Percentiles rank a stretch among this genome's conserved stretches.
Evolutionary conservation across 345 rosid species (phyloP).

Genomic region (Citrus unshiu): DNA sequence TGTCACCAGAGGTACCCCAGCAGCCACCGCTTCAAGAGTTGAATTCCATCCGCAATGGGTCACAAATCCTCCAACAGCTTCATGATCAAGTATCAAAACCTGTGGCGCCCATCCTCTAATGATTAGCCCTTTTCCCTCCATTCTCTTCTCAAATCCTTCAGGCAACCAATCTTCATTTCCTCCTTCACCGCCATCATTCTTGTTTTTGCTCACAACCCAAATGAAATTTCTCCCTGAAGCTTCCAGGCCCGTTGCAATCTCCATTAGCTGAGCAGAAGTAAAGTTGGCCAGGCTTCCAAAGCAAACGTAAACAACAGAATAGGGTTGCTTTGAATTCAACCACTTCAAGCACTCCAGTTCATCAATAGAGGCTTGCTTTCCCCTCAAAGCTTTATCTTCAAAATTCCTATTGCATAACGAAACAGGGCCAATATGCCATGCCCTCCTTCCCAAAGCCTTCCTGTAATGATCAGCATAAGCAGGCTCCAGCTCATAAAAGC

Average conservation of each 20-base stretch:
- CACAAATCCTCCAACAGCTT: constrained; percentile 40
- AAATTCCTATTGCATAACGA: constrained; percentile 16
- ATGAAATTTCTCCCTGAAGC: constrained; percentile 43
- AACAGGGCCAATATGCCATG: constrained; percentile 47
- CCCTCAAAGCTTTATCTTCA: constrained; percentile 22
- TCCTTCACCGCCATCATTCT: neutral
- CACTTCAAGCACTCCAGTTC: constrained; percentile 37
- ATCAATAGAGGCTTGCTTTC: constrained; percentile 14
- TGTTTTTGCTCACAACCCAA: constrained; percentile 40
- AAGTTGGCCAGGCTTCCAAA: constrained; percentile 38
- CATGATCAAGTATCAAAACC: constrained; percentile 42
- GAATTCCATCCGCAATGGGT: constrained; percentile 65
- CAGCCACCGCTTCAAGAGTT: constrained; percentile 31
- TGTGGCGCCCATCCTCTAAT: constrained; percentile 48
- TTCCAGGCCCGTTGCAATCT: constrained; percentile 42
- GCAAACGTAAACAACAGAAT: constrained; percentile 48
- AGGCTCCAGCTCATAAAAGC: constrained; percentile 45
- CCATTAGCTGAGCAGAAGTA: constrained; percentile 27
- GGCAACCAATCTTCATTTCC: constrained; percentile 22
- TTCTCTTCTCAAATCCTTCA: constrained; percentile 34
- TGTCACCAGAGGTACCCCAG: constrained; percentile 46
- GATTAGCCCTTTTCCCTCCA: constrained; percentile 31
- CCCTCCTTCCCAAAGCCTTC: constrained; percentile 30
- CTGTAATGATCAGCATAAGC: constrained; percentile 36
- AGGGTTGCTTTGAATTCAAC: constrained; percentile 32